Percentiles rank a stretch among this genome's conserved stretches.
These are phyloP conservation scores for Westerdykella ornata DNA, from an alignment of 2,329 filamentous ascomycete genomes.

Conservation along the genomic window DNA sequence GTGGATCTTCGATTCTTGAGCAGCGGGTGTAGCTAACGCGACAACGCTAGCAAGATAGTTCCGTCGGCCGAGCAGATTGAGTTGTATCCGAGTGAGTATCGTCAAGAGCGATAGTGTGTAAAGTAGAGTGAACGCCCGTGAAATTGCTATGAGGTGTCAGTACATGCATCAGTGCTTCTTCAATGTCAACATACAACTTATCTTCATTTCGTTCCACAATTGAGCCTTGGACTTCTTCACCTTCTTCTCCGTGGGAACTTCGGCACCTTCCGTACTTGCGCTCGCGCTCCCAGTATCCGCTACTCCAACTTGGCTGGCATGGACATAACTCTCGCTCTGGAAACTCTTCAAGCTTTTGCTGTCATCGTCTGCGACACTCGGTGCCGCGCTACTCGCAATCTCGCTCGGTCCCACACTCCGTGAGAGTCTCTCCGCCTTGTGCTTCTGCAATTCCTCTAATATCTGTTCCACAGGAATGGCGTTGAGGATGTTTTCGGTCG, in stretches of 20 bases:
- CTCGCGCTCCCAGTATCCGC: constrained; percentile 45
- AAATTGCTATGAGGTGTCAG: constrained; percentile 59
- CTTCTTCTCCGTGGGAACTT: constrained; percentile 41
- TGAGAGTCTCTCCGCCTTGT: constrained; percentile 69
- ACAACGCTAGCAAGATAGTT: constrained; percentile 96
- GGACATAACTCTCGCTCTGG: constrained; percentile 74
- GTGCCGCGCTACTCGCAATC: constrained; percentile 50
- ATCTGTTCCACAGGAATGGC: constrained; percentile 87
- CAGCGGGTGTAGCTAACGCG: constrained; percentile 67
- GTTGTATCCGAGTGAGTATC: constrained; percentile 87
- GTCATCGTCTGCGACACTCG: constrained; percentile 70
- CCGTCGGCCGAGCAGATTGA: constrained; percentile 89
- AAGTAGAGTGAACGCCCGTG: constrained; percentile 80
- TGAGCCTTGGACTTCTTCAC: constrained; percentile 81
- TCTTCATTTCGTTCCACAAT: constrained; percentile 95
- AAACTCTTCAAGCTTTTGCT: constrained; percentile 67
- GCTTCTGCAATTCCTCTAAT: constrained; percentile 87
- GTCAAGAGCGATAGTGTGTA: constrained; percentile 87
- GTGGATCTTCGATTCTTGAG: constrained; percentile 68
- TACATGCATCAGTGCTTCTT: constrained; percentile 3
- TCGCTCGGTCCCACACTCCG: constrained; percentile 53
- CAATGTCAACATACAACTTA: constrained; percentile 63
- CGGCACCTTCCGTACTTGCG: constrained; percentile 35
- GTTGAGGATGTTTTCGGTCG: constrained; percentile 80
- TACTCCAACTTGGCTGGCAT: constrained; percentile 65